A percentile compares a stretch with the other conserved stretches of the same genome.
These are phyloP conservation scores for Linnemannia schmuckeri DNA, from an alignment of 192 early-diverging fungal genomes.

Conservation along the genomic window DNA sequence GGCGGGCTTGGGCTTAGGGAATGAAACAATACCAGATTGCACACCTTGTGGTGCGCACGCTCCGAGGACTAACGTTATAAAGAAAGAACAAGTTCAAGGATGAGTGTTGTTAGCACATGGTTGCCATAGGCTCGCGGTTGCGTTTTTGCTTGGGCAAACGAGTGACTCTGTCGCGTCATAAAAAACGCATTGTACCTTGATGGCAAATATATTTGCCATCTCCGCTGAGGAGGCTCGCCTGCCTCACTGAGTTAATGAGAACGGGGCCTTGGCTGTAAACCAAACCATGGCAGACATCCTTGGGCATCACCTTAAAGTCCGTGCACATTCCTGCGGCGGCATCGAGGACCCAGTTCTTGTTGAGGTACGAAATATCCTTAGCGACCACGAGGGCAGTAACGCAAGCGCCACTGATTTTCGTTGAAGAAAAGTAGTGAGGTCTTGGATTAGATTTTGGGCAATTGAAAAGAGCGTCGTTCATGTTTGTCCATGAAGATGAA, in stretches of 20 bases:
- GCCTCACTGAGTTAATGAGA: constrained; percentile 49
- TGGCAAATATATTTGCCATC: constrained; percentile 64
- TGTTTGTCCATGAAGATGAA: too few relatives aligned
- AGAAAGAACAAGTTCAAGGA: not conserved
- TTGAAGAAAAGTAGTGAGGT: too few relatives aligned
- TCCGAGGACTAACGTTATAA: constrained; percentile 10
- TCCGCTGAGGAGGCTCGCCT: constrained; percentile 42
- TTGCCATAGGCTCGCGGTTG: too few relatives aligned
- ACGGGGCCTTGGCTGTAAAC: constrained; percentile 65
- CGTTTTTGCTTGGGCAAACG: too few relatives aligned
- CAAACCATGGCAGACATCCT: constrained; percentile 63
- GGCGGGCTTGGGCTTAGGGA: constrained; percentile 62
- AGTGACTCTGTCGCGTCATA: too few relatives aligned
- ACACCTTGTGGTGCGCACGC: constrained; percentile 60
- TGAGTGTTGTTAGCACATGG: not conserved
- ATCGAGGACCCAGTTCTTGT: constrained; percentile 56
- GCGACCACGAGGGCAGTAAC: constrained; percentile 55
- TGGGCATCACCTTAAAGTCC: constrained; percentile 43
- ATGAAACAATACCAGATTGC: constrained; percentile 45
- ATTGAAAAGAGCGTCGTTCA: too few relatives aligned
- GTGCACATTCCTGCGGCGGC: constrained; percentile 50
- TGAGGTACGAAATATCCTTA: constrained; percentile 61
- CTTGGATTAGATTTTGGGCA: too few relatives aligned
- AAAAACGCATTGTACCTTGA: constrained; percentile 20
- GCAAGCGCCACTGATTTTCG: constrained; percentile 50